These are phyloP conservation scores for Colletotrichum lindemuthianum DNA, from an alignment of 2,329 filamentous ascomycete genomes.

Conservation along the genomic window DNA sequence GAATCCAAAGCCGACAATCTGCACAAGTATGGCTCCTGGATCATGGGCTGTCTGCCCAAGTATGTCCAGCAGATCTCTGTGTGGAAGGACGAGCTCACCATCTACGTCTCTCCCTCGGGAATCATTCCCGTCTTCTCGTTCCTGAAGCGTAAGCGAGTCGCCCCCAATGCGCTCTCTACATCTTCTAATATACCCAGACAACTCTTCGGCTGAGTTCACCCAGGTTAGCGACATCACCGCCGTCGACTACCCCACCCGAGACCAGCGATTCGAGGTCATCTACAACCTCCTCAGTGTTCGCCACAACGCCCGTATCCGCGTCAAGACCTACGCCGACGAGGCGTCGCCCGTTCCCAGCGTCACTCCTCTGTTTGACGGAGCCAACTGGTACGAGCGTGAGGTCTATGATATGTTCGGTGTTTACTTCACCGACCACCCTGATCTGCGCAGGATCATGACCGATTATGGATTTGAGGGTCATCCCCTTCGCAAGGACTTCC, in stretches of 20 bases:
- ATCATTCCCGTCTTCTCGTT: constrained; percentile 93
- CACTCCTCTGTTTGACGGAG: constrained; percentile 87
- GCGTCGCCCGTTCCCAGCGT: constrained; percentile 91
- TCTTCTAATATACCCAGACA: constrained; percentile 63
- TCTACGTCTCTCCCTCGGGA: constrained; percentile 89
- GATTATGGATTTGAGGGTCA: constrained; percentile 99
- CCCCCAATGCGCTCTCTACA: background rate
- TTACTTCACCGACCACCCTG: constrained; percentile 95
- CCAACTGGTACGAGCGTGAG: constrained; percentile 99
- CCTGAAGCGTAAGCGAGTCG: constrained; percentile 73
- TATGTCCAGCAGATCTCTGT: constrained; percentile 99
- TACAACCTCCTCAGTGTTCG: constrained; percentile 97
- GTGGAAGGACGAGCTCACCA: constrained; percentile 98
- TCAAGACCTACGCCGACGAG: constrained; percentile 99
- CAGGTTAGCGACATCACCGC: constrained; percentile 92
- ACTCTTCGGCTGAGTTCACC: constrained; percentile 97
- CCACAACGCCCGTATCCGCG: constrained; percentile 94
- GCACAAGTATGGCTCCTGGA: constrained; percentile 94
- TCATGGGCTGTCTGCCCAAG: constrained; percentile 96
- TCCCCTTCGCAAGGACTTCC: constrained; percentile 97
- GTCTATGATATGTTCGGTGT: constrained; percentile 98
- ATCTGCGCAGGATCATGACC: constrained; percentile 97
- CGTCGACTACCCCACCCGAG: constrained; percentile 94
- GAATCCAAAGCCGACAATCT: constrained; percentile 85
- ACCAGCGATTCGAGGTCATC: constrained; percentile 96